These are phyloP conservation scores for Aegilops bicornis DNA, from an alignment of 176 grass and related monocot species.

Conservation along the genomic window DNA sequence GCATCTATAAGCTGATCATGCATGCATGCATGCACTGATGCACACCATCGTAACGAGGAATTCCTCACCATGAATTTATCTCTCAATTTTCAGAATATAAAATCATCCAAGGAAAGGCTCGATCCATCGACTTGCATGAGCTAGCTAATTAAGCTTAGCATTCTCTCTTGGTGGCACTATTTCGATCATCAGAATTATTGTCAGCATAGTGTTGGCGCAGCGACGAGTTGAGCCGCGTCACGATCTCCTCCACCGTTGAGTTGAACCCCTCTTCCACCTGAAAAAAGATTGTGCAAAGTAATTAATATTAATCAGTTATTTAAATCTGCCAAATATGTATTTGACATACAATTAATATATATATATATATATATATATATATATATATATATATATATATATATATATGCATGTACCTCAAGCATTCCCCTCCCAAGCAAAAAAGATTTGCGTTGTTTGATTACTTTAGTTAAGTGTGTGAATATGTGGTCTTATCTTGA, in stretches of 20 bases:
- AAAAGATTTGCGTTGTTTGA: too few species aligned
- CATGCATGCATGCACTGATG: not conserved
- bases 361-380: too few species aligned
- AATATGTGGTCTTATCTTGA: too few species aligned
- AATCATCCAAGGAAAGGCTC: not conserved
- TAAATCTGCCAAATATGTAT: not conserved
- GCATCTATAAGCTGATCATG: not conserved
- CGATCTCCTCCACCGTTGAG: slow-evolving; percentile 47
- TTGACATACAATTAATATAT: not conserved
- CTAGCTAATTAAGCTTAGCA: not conserved
- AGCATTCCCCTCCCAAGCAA: too few species aligned
- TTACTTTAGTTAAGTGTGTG: too few species aligned
- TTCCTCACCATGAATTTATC: slow-evolving; percentile 11
- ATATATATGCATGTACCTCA: too few species aligned
- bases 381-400: not conserved
- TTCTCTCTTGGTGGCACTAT: not conserved
- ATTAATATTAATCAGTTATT: not conserved
- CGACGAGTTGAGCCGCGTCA: slow-evolving; percentile 50
- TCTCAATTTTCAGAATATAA: not conserved
- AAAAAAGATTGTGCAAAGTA: not conserved
- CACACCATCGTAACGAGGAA: slow-evolving; percentile 13
- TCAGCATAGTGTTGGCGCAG: slow-evolving; percentile 26
- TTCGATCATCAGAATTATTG: slow-evolving; percentile 8
- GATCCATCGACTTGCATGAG: not conserved
- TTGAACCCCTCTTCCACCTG: slow-evolving; percentile 57